phyloP scores from a whole-genome alignment of 2,329 filamentous ascomycete genomes.

The Lachnellula hyalina region DNA sequence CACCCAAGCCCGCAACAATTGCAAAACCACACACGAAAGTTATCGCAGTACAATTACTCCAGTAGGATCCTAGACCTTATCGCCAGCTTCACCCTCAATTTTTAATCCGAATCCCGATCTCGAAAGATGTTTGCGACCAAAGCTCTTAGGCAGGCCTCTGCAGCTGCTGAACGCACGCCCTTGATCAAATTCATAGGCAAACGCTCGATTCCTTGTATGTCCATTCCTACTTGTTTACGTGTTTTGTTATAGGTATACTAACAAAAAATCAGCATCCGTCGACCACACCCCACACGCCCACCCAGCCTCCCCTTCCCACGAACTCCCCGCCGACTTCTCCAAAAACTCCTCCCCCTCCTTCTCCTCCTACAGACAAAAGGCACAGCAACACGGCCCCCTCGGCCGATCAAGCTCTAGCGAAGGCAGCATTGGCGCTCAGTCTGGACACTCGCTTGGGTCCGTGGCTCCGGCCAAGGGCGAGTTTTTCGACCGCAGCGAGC shows the following conservation, averaged over 20 bases:
- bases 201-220: slow-evolving; percentile 35
- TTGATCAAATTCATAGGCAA: slow-evolving; percentile 40
- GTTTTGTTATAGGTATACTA: slow-evolving; percentile 3
- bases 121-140: slow-evolving; percentile 35
- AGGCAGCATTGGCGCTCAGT: slow-evolving; percentile 25
- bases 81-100: slow-evolving; percentile 9
- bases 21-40: neutral
- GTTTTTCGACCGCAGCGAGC: slow-evolving; percentile 84
- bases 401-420: slow-evolving; percentile 25
- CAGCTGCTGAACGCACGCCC: slow-evolving; percentile 33
- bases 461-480: slow-evolving; percentile 66
- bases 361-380: slow-evolving; percentile 53
- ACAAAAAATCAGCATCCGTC: slow-evolving; percentile 39
- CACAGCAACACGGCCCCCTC: slow-evolving; percentile 55
- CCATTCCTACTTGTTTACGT: neutral
- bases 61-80: slow-evolving; percentile 8
- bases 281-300: slow-evolving; percentile 55
- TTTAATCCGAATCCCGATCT: neutral
- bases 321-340: slow-evolving; percentile 52
- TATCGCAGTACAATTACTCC: slow-evolving; percentile 9
- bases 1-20: neutral
- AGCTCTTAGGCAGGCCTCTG: slow-evolving; percentile 32
- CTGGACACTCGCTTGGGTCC: slow-evolving; percentile 65
- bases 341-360: slow-evolving; percentile 39
- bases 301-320: slow-evolving; percentile 48